Evolutionary conservation across 164 flowering plant genomes (phyloP).

Genomic region (Dillenia suffruticosa): DNA sequence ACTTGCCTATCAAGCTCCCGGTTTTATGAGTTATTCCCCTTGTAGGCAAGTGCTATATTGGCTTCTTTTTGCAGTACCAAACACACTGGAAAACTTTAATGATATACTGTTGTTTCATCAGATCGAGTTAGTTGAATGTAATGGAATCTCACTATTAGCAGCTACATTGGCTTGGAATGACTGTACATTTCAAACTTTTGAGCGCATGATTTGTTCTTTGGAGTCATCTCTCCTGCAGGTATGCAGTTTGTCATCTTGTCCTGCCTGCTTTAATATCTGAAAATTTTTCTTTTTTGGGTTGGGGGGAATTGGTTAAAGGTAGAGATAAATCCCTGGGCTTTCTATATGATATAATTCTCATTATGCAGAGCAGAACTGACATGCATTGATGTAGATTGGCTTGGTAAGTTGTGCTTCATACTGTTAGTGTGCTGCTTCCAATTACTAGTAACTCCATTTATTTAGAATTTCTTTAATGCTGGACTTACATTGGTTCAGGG

Average conservation of each 20-base stretch:
- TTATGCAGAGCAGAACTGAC: too few species aligned
- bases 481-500: too few species aligned
- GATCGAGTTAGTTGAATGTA: constrained; percentile 79
- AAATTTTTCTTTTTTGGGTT: too few species aligned
- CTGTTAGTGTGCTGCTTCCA: not conserved
- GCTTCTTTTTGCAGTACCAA: not conserved
- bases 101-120: constrained; percentile 25
- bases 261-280: constrained; percentile 4
- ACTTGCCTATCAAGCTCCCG: not conserved
- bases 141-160: constrained; percentile 43
- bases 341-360: not conserved
- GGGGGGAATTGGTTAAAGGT: too few species aligned
- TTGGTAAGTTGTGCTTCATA: not conserved
- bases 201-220: constrained; percentile 45
- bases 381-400: too few species aligned
- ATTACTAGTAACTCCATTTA: too few species aligned
- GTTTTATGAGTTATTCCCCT: not conserved
- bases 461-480: too few species aligned
- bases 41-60: too few species aligned
- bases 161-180: constrained; percentile 87
- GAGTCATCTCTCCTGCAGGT: constrained; percentile 70
- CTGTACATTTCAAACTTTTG: constrained; percentile 32
- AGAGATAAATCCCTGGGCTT: too few species aligned
- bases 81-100: not conserved
- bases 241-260: constrained; percentile 17